Base-by-base conservation (phyloP, 176 grass and related monocot species). In the Miscanthus lutarioriparius region DNA sequence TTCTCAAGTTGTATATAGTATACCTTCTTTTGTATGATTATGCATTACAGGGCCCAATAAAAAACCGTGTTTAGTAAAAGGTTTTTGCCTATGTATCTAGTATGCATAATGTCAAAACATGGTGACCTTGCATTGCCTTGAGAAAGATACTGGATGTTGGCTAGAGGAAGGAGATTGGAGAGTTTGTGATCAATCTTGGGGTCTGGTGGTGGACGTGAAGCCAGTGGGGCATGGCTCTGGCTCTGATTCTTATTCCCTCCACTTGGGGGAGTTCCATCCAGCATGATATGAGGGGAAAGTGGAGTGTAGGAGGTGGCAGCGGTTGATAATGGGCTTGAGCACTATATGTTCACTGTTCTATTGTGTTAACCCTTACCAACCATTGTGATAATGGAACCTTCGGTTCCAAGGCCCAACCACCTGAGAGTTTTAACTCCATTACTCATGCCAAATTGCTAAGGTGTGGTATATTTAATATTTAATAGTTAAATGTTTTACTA, bases 401-500 rank as follows among this genome's bases (percentile, higher is more conserved):
- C 2, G 10, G 73, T 26, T 65, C 26, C 13, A 85, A 74, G 70
- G 54, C 20, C 39, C 58, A 22, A 13, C 8, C 6, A 73, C 70
- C 25, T 16, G 13, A 72, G 23, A 27, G 23, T 47, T 10, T 47
- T 67, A 17, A 33, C 72, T 77, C 28, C 32, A 77, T 84, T 47
- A 47, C 48, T 67, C 16, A 28, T 76, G 36, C 32, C 22, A 51
- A 84, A 54, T 54, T 40, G 43, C 44, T 40, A 53, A 20, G 16
- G 49, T 53, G 49, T 20, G 49, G 49, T 75, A 49, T 65, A 35
- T 75, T 75, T 4, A n/a, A 71, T 76, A 64, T 38, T 70, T 22
- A 36, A 65, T 74, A 4, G 20, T 32, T 79, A 64, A 13, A 12
- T 65, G 1, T 62, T 27, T 44, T 64, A 8, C 3, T 64, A 75